Percentiles rank a stretch among this genome's conserved stretches.
phyloP scores from a whole-genome alignment of 192 early-diverging fungal species.

The Podila clonocystis region DNA sequence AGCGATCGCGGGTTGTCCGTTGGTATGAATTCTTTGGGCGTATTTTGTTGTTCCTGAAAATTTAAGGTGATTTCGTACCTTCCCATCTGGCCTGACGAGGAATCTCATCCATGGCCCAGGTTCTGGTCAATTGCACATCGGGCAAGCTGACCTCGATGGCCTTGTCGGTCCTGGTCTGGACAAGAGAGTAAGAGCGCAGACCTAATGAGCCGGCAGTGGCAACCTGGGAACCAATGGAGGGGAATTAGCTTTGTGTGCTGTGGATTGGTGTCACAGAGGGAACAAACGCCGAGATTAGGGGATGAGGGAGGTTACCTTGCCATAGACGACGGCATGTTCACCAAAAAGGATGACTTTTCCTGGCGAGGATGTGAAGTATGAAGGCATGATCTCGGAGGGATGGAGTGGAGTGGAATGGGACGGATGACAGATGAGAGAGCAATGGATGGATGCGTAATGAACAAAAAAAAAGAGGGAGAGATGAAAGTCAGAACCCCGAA shows the following conservation, averaged over 20 bases:
- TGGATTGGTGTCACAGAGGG: background rate
- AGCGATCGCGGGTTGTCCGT: too few species aligned
- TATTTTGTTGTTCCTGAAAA: background rate
- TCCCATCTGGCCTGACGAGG: slow-evolving; percentile 44
- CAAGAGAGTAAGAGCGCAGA: slow-evolving; percentile 76
- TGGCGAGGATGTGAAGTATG: slow-evolving; percentile 79
- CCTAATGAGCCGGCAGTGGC: slow-evolving; percentile 86
- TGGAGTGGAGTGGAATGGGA: background rate
- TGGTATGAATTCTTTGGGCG: background rate
- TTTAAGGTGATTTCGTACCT: slow-evolving; percentile 16
- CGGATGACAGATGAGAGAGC: background rate
- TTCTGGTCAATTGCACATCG: slow-evolving; percentile 64
- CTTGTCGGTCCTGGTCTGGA: slow-evolving; percentile 62
- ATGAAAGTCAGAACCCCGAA: background rate
- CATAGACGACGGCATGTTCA: slow-evolving; percentile 97
- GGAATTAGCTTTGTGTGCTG: background rate
- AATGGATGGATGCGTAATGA: too few species aligned
- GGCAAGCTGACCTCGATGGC: slow-evolving; percentile 66
- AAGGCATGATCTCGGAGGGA: slow-evolving; percentile 14
- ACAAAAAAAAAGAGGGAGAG: background rate
- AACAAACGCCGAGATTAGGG: background rate
- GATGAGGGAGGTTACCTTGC: slow-evolving; percentile 62
- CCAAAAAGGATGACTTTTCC: slow-evolving; percentile 99
- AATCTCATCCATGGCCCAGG: slow-evolving; percentile 45
- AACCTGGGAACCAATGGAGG: slow-evolving; percentile 45